These are phyloP conservation scores for Plasmopara halstedii DNA, from an alignment of 352 stramenopile genomes.

Conservation along the genomic window DNA sequence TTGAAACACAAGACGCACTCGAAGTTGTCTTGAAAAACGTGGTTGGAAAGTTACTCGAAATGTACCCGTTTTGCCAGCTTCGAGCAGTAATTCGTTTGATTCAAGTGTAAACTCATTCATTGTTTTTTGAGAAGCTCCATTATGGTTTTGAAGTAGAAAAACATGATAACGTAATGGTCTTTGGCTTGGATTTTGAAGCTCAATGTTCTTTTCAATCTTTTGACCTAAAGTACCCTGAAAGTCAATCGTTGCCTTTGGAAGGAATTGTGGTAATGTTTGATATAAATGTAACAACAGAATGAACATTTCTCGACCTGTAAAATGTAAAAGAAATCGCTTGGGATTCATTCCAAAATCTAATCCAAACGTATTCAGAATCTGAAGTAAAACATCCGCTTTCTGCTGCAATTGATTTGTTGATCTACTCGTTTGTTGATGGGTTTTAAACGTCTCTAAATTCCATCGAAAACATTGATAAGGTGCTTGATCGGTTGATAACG, in stretches of 20 bases:
- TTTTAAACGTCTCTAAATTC: conserved; percentile 15
- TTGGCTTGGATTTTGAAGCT: conserved; percentile 87
- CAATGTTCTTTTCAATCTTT: conserved; percentile 88
- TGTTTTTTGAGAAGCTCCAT: neutral
- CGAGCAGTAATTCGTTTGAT: conserved; percentile 55
- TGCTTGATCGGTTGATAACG: conserved; percentile 46
- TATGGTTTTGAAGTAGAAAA: conserved; percentile 54
- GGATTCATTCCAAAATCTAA: conserved; percentile 72
- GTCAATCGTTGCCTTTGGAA: conserved; percentile 91
- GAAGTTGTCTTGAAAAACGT: conserved; percentile 79
- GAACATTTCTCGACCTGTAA: conserved; percentile 67
- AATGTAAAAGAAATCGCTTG: conserved; percentile 38
- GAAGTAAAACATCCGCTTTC: conserved; percentile 50
- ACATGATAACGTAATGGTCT: conserved; percentile 84
- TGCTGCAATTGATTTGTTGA: conserved; percentile 35
- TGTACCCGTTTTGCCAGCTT: conserved; percentile 57
- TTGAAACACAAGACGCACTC: conserved; percentile 86
- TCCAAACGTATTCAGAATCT: conserved; percentile 56
- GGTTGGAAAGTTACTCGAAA: conserved; percentile 82
- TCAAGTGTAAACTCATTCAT: conserved; percentile 71
- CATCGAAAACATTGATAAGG: conserved; percentile 69
- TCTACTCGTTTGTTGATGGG: conserved; percentile 11
- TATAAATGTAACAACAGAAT: conserved; percentile 88
- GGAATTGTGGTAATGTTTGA: conserved; percentile 85
- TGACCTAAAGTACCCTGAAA: conserved; percentile 85